Conservation (phyloP, 768 basidiomycete species). For the Asterophora parasitica region DNA sequence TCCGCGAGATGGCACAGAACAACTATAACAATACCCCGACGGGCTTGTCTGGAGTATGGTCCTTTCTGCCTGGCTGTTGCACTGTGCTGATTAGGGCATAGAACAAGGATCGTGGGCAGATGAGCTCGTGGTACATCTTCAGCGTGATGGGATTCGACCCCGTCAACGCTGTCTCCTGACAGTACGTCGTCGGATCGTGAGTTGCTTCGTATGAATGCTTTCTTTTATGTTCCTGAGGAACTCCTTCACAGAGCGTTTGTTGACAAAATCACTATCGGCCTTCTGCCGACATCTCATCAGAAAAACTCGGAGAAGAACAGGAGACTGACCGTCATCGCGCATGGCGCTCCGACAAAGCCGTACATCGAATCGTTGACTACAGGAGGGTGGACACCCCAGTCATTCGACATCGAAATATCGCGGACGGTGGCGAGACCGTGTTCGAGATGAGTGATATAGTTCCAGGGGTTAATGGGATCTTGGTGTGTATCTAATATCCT, state of each 20-base stretch:
- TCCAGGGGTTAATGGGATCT: constrained; percentile 15
- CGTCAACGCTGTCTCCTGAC: constrained; percentile 73
- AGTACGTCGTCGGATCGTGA: constrained; percentile 73
- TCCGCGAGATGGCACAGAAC: constrained; percentile 56
- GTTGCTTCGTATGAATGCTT: no score
- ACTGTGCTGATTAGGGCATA: constrained; percentile 19
- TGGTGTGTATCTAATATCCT: not conserved
- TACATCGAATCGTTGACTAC: constrained; percentile 59
- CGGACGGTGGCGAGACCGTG: constrained; percentile 15
- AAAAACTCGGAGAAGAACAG: constrained; percentile 11
- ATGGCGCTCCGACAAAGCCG: constrained; percentile 52
- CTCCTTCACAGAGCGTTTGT: constrained; percentile 38
- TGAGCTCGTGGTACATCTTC: constrained; percentile 88
- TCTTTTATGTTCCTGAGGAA: not conserved
- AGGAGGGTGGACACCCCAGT: constrained; percentile 43
- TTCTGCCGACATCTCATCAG: constrained; percentile 35
- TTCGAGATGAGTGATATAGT: constrained; percentile 21
- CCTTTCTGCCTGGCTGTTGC: not conserved
- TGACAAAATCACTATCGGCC: constrained; percentile 46
- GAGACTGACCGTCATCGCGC: constrained; percentile 46
- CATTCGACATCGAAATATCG: constrained; percentile 50
- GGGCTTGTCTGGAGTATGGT: constrained; percentile 65
- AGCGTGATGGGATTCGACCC: constrained; percentile 82
- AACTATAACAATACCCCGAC: constrained; percentile 66
- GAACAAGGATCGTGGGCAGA: constrained; percentile 90